Evolutionary conservation across 176 grass and related monocot species (phyloP), one percentile per base, ranked within the genome.

Genomic region (Aegilops umbellulata): DNA sequence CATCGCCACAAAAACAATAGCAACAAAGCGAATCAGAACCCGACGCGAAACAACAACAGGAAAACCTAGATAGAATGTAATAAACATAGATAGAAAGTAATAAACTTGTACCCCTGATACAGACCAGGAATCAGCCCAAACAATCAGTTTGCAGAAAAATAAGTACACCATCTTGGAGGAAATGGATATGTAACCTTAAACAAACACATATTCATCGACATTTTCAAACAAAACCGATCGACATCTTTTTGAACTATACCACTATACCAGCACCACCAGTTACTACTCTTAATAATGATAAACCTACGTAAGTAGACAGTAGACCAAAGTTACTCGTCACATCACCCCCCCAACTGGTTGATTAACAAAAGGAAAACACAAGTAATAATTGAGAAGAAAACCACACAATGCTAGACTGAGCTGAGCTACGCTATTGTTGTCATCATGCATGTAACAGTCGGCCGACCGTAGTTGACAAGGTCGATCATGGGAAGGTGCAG

Each of bases 401-500:
- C 75, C 34, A 79, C 34, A 75, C 13, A 11, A 69, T 1, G 49
- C 71, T 81, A 79, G 69, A 47, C 27, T 80, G 60, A 76, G 41
- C 47, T 84, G 60, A 80, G 66, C 74, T 65, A 65, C 27, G 66
- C 74, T 65, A 65, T 36, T 84, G 60, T 16, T 69, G 60, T 91
- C 85, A 61, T 35, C 84, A 80, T 74, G 41, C 80, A 74, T 73
- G 73, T 23, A 53, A 61, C 60, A 27, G 15, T 63, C 5, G 17
- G 5, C 36, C 10, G 39, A 8, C 10, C 9, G 41, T 12, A 7
- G 69, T 11, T 36, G 20, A 3, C 83, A 41, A 61, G 12, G 25
- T 35, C 35, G 27, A 34, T 84, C 77, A 88, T 51, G 85, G 88
- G 83, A 90, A 86, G 14, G 85, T 34, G 61, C 88, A 82, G 27